Base-by-base conservation (phyloP, 1,139 yeast species). In the Yarrowia galli region DNA sequence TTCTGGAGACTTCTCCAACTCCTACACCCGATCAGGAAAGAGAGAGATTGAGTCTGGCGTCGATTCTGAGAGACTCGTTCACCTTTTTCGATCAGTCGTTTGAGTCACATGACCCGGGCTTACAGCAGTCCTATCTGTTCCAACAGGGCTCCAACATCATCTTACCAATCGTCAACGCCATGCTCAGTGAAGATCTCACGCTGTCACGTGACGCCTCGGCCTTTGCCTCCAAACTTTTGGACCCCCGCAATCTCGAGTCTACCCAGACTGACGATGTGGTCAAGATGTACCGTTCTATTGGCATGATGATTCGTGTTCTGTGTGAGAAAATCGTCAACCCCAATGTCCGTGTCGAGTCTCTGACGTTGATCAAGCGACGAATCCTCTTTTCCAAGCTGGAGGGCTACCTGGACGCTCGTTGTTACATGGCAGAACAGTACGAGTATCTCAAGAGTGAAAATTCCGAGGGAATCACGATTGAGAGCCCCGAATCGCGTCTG, bases 361-460 rank as follows among this genome's bases (percentile, higher is more conserved):
- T 48, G 18, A 18, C 25, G 40, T 67, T 48, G 10, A 61, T 61
- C 25, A 61, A 61, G n/a, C 66, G 66, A 5, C 56, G 66, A 1
- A 48, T 63, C 46, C 67, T 48, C 51, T 70, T 71, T 23, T 60
- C 61, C 28, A 71, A 70, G 43, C 71, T 72, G 25, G 69, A 68
- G 28, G 71, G 67, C 48, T 72, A 71, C 22, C 69, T 71, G 60
- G 71, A 69, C n/a, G 70, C 72, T 38, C 71, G 73, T 23, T 67
- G 69, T 7, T 74, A 71, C 13, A 68, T 72, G 15, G 69, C 74
- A 3, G 70, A 73, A 16, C 71, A 71, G 15, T 70, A 79, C 70
- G 75, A 74, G 71, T 72, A 73, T 5, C 69, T 71, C 10, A 81
- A 79, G 22, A 53, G 70, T 8, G 70, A 70, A 25, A 70, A 70